A percentile compares a stretch with the other conserved stretches of the same genome.
Evolutionary conservation across 2,329 filamentous ascomycete genomes (phyloP).

Genomic region (Coniosporium tulheliwenetii): DNA sequence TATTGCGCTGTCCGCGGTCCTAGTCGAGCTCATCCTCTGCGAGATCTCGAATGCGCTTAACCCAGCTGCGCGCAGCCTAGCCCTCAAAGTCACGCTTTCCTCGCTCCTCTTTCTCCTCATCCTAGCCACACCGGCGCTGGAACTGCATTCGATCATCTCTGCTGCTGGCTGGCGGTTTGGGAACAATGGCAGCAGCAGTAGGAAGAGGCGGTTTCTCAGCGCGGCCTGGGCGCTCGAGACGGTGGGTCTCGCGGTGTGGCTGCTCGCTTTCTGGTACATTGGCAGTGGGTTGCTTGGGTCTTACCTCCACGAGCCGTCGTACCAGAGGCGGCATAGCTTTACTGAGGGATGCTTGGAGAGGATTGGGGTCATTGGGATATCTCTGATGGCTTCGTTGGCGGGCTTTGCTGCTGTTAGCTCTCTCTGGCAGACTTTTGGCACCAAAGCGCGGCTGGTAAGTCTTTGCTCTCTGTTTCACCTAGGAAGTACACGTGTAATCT

Average conservation of each 20-base stretch:
- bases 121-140: constrained; percentile 61
- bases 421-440: constrained; percentile 69
- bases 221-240: constrained; percentile 50
- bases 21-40: constrained; percentile 68
- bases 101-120: constrained; percentile 58
- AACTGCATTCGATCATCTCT: constrained; percentile 51
- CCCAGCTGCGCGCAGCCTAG: constrained; percentile 48
- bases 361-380: constrained; percentile 72
- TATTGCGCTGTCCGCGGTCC: constrained; percentile 58
- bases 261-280: constrained; percentile 62
- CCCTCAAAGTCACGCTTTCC: constrained; percentile 53
- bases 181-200: constrained; percentile 27
- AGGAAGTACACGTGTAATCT: too few relatives aligned
- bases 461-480: background rate
- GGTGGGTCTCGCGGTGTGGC: constrained; percentile 49
- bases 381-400: constrained; percentile 73
- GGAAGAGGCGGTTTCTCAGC: constrained; percentile 37
- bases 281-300: constrained; percentile 45
- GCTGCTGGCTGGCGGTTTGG: constrained; percentile 44
- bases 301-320: constrained; percentile 31
- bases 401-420: constrained; percentile 81
- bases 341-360: constrained; percentile 44
- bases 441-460: constrained; percentile 39
- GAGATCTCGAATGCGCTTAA: constrained; percentile 69
- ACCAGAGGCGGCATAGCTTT: constrained; percentile 28